Evolutionary conservation across 768 basidiomycete genomes (phyloP).

Genomic region (Cubamyces lactineus): DNA sequence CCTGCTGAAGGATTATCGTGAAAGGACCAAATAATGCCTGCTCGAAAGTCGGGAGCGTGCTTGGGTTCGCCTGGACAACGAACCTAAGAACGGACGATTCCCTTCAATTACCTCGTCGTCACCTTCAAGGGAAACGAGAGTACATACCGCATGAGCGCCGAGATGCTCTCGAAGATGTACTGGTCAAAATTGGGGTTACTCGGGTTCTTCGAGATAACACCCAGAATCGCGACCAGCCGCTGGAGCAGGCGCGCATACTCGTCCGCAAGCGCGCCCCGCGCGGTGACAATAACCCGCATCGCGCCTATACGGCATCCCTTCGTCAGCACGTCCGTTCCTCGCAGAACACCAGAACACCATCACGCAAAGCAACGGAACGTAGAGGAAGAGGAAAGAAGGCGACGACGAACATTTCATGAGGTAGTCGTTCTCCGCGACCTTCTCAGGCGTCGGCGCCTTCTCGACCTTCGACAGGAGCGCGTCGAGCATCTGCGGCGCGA

Average conservation of each 20-base stretch:
- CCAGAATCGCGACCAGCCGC: slow-evolving; percentile 82
- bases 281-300: slow-evolving; percentile 92
- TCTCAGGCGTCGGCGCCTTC: slow-evolving; percentile 77
- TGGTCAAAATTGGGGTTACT: slow-evolving; percentile 98
- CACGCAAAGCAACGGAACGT: no score
- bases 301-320: slow-evolving; percentile 55
- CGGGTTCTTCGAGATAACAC: slow-evolving; percentile 91
- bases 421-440: slow-evolving; percentile 96
- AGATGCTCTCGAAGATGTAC: slow-evolving; percentile 94
- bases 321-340: slow-evolving; percentile 1
- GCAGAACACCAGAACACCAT: slow-evolving; percentile 2
- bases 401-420: slow-evolving; percentile 87
- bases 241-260: slow-evolving; percentile 64
- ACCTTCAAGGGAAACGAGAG: background rate
- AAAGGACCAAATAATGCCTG: slow-evolving; percentile 82
- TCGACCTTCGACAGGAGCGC: slow-evolving; percentile 83
- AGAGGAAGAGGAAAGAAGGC: background rate
- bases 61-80: slow-evolving; percentile 69
- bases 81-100: slow-evolving; percentile 52
- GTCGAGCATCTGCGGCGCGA: slow-evolving; percentile 72
- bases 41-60: slow-evolving; percentile 77
- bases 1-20: slow-evolving; percentile 85
- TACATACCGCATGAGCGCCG: slow-evolving; percentile 83
- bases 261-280: slow-evolving; percentile 75
- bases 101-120: background rate